phyloP scores from a whole-genome alignment of 768 basidiomycete species.

The Suillus subaureus region DNA sequence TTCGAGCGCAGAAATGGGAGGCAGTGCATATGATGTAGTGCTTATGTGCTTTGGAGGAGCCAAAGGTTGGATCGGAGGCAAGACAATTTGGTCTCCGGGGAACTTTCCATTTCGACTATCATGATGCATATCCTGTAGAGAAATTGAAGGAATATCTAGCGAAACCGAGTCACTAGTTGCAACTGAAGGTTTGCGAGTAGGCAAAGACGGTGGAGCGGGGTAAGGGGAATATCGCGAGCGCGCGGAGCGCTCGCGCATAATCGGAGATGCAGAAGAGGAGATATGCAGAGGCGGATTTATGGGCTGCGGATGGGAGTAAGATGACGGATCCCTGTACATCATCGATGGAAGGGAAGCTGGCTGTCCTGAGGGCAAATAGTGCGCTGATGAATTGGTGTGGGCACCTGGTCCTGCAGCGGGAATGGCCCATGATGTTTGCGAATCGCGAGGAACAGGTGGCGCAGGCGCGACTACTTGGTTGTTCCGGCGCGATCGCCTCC shows the following conservation, averaged over 20 bases:
- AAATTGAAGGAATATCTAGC: slow-evolving; percentile 37
- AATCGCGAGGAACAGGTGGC: slow-evolving; percentile 32
- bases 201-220: slow-evolving; percentile 36
- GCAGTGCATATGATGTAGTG: slow-evolving; percentile 54
- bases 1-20: slow-evolving; percentile 71
- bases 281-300: slow-evolving; percentile 34
- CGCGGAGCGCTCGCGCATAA: slow-evolving; percentile 25
- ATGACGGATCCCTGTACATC: slow-evolving; percentile 22
- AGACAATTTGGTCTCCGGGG: slow-evolving; percentile 38
- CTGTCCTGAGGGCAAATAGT: slow-evolving; percentile 29
- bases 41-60: slow-evolving; percentile 28
- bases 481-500: slow-evolving; percentile 60
- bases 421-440: slow-evolving; percentile 50
- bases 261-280: slow-evolving; percentile 28
- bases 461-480: slow-evolving; percentile 42
- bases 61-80: slow-evolving; percentile 46
- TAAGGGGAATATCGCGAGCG: slow-evolving; percentile 49
- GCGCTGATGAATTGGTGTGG: slow-evolving; percentile 19
- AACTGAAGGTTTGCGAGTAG: slow-evolving; percentile 27
- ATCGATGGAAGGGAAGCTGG: slow-evolving; percentile 22
- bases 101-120: slow-evolving; percentile 31
- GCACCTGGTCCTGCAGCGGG: slow-evolving; percentile 31
- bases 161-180: slow-evolving; percentile 31
- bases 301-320: slow-evolving; percentile 34
- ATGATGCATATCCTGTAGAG: slow-evolving; percentile 31